Percentiles rank a stretch among this genome's conserved stretches.
Conservation (phyloP, 768 basidiomycete genomes). For the Sutorius australiensis region DNA sequence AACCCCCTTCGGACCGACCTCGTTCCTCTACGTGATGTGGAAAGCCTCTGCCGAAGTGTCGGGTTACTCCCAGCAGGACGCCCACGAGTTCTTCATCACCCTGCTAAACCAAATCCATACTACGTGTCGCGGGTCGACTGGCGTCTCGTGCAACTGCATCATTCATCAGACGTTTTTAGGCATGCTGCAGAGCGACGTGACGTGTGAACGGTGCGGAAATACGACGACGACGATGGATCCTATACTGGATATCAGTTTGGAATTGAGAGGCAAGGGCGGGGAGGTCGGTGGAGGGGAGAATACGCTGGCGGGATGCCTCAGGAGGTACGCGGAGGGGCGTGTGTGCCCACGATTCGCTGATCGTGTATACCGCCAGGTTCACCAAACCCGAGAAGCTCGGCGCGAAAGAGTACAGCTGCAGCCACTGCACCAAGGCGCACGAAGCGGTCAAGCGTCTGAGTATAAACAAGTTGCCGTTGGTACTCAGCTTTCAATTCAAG, state of each 20-base stretch:
- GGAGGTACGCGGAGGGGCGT: conserved; percentile 44
- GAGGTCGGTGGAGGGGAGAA: conserved; percentile 49
- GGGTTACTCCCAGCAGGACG: conserved; percentile 93
- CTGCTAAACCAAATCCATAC: conserved; percentile 85
- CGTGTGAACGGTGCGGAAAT: conserved; percentile 80
- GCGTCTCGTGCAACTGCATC: conserved; percentile 83
- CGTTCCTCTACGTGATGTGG: conserved; percentile 85
- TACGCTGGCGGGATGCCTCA: conserved; percentile 71
- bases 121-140: conserved; percentile 69
- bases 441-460: conserved; percentile 83
- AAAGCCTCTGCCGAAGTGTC: conserved; percentile 71
- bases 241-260: conserved; percentile 87
- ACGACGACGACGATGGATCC: conserved; percentile 80
- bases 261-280: conserved; percentile 57
- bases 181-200: conserved; percentile 82
- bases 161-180: conserved; percentile 90
- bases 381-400: conserved; percentile 84
- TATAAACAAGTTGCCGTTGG: conserved; percentile 81
- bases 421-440: conserved; percentile 73
- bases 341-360: background rate
- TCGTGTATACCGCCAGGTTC: conserved; percentile 46
- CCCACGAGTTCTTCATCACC: conserved; percentile 84
- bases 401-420: conserved; percentile 79
- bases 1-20: conserved; percentile 73
- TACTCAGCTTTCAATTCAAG: conserved; percentile 94